These are phyloP conservation scores for Hamamelis virginiana DNA, from an alignment of 164 flowering plant species.

Conservation along the genomic window DNA sequence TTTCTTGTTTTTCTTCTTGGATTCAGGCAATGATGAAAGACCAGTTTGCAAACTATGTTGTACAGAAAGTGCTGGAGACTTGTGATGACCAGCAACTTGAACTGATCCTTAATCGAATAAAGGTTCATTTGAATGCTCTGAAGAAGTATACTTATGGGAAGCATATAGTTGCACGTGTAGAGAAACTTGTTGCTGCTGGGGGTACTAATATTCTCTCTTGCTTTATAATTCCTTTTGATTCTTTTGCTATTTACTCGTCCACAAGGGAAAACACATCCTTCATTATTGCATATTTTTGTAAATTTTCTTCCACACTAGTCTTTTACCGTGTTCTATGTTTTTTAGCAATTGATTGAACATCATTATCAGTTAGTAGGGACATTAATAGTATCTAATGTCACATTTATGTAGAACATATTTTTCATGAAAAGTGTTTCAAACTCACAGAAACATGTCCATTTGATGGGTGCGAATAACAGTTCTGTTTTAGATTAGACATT, in stretches of 20 bases:
- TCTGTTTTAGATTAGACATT: not conserved
- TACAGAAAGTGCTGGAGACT: constrained; percentile 93
- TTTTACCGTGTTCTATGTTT: too few relatives aligned
- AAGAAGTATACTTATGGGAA: constrained; percentile 94
- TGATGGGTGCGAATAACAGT: too few relatives aligned
- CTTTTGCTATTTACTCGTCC: not conserved
- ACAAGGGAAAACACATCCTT: too few relatives aligned
- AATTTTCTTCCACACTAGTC: too few relatives aligned
- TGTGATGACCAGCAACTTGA: constrained; percentile 94
- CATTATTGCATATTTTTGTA: not conserved
- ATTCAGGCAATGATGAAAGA: constrained; percentile 92
- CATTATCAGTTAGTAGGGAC: too few relatives aligned
- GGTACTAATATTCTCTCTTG: constrained; percentile 37
- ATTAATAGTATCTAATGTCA: too few relatives aligned
- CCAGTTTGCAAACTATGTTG: constrained; percentile 94
- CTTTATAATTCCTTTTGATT: not conserved
- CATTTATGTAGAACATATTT: too few relatives aligned
- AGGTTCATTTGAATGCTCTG: constrained; percentile 85
- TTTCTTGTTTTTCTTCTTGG: constrained; percentile 1
- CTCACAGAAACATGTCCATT: too few relatives aligned
- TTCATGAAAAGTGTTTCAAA: too few relatives aligned
- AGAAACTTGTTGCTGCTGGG: constrained; percentile 96
- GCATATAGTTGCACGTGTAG: constrained; percentile 95
- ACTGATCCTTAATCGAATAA: constrained; percentile 75
- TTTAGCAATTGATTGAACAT: too few relatives aligned